Conservation (phyloP, 2,329 filamentous ascomycete species). For the Sporothrix mexicana region DNA sequence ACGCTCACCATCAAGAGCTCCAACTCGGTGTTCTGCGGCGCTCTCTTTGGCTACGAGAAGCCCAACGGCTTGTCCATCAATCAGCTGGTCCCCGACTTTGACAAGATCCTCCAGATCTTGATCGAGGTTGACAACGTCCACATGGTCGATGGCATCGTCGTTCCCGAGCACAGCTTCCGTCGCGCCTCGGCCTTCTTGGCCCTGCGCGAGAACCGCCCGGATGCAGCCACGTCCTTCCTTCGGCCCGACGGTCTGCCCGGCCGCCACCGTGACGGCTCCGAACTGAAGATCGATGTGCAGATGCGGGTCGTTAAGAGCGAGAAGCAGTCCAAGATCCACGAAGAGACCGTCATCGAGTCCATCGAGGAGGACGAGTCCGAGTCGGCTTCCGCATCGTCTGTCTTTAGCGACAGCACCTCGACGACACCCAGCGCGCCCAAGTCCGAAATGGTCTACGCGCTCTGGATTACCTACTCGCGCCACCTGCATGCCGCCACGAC, state of each 20-base stretch:
- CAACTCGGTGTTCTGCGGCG: conserved; percentile 91
- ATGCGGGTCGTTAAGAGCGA: conserved; percentile 96
- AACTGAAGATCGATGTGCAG: conserved; percentile 93
- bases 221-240: conserved; percentile 79
- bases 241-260: conserved; percentile 84
- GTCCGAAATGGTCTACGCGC: conserved; percentile 85
- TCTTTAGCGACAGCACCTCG: conserved; percentile 37
- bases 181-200: conserved; percentile 84
- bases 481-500: conserved; percentile 75
- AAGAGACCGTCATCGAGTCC: conserved; percentile 68
- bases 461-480: conserved; percentile 97
- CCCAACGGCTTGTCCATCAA: conserved; percentile 81
- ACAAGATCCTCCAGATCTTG: conserved; percentile 79
- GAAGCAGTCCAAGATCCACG: conserved; percentile 64
- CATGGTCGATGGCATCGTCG: conserved; percentile 90
- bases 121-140: conserved; percentile 85
- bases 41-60: conserved; percentile 86
- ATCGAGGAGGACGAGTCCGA: conserved; percentile 55
- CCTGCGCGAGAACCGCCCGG: conserved; percentile 79
- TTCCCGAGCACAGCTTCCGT: conserved; percentile 94
- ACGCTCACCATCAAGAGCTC: conserved; percentile 84
- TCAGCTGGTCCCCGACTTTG: conserved; percentile 84
- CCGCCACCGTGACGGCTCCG: conserved; percentile 86
- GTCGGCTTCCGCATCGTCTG: conserved; percentile 3
- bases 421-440: conserved; percentile 47